Conservation (phyloP, 2,329 filamentous ascomycete species). For the Scopulariopsis brevicaulis region DNA sequence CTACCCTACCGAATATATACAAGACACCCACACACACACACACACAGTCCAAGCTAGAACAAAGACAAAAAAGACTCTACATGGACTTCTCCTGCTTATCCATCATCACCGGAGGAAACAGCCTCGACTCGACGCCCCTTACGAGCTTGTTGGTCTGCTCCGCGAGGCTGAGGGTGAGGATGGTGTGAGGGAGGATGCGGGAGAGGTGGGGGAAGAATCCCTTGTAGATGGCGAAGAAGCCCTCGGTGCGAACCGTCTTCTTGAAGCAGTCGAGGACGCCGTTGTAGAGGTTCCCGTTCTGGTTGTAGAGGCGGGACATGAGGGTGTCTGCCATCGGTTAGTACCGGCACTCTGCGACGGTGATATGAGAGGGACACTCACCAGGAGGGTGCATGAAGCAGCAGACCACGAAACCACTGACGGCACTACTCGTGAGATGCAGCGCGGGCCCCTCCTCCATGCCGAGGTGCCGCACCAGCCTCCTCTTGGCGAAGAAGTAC, state of each 20-base stretch:
- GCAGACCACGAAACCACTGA: slow-evolving; percentile 92
- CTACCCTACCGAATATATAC: background rate
- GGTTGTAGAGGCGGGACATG: slow-evolving; percentile 98
- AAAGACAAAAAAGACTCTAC: background rate
- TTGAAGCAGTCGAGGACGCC: slow-evolving; percentile 85
- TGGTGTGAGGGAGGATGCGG: slow-evolving; percentile 88
- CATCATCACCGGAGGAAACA: slow-evolving; percentile 32
- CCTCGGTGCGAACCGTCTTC: slow-evolving; percentile 87
- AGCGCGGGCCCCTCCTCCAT: slow-evolving; percentile 86
- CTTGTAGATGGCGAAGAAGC: slow-evolving; percentile 90
- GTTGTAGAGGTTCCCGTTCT: slow-evolving; percentile 93
- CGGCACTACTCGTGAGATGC: slow-evolving; percentile 79
- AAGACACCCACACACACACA: slow-evolving; percentile 4
- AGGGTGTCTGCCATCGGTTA: slow-evolving; percentile 56
- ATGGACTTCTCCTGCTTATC: slow-evolving; percentile 8
- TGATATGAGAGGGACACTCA: slow-evolving; percentile 29
- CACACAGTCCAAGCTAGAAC: background rate
- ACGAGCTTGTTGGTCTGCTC: slow-evolving; percentile 96
- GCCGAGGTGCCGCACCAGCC: slow-evolving; percentile 68
- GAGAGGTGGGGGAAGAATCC: slow-evolving; percentile 92
- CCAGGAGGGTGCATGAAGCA: slow-evolving; percentile 95
- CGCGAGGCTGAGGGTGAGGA: slow-evolving; percentile 82
- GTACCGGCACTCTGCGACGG: background rate
- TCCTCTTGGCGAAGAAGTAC: slow-evolving; percentile 93
- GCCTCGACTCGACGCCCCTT: slow-evolving; percentile 57